These are phyloP conservation scores for Amanita pseudoporphyria DNA, from an alignment of 768 basidiomycete genomes.

Conservation along the genomic window DNA sequence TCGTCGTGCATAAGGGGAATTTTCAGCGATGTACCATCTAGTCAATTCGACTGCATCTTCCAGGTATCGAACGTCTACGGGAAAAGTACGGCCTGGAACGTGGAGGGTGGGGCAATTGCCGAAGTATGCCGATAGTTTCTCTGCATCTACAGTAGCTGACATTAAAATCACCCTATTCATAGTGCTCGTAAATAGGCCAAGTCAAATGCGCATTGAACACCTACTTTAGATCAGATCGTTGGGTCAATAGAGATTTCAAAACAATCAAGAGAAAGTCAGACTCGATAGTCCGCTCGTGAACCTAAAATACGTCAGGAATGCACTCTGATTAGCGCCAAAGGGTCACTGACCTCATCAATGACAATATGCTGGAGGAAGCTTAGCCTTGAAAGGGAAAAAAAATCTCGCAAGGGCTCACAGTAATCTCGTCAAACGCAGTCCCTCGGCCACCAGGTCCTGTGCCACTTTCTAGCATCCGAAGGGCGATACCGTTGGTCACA, in stretches of 20 bases:
- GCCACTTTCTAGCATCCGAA: constrained; percentile 93
- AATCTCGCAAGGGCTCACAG: constrained; percentile 38
- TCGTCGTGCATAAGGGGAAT: constrained; percentile 71
- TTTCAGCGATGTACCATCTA: constrained; percentile 68
- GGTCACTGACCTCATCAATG: constrained; percentile 69
- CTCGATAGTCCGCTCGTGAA: constrained; percentile 95
- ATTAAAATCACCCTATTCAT: constrained; percentile 77
- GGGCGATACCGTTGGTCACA: constrained; percentile 90
- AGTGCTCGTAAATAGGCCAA: constrained; percentile 3
- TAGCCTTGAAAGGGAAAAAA: constrained; percentile 1
- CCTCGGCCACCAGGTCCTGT: constrained; percentile 58
- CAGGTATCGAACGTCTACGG: constrained; percentile 75
- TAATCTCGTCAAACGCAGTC: constrained; percentile 89
- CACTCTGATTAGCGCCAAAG: not conserved
- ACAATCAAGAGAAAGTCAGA: constrained; percentile 96
- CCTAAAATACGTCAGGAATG: constrained; percentile 27
- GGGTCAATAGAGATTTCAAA: constrained; percentile 69
- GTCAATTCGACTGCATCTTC: constrained; percentile 88
- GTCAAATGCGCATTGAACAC: constrained; percentile 9
- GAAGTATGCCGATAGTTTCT: constrained; percentile 84
- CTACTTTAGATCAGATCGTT: constrained; percentile 79
- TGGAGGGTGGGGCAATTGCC: constrained; percentile 77
- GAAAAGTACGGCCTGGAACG: constrained; percentile 92
- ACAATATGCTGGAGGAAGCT: constrained; percentile 68
- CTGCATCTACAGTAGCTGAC: constrained; percentile 93